Percentiles rank a stretch among this genome's conserved stretches.
Conservation (phyloP, 345 rosid genomes). For the Firmiana major region DNA sequence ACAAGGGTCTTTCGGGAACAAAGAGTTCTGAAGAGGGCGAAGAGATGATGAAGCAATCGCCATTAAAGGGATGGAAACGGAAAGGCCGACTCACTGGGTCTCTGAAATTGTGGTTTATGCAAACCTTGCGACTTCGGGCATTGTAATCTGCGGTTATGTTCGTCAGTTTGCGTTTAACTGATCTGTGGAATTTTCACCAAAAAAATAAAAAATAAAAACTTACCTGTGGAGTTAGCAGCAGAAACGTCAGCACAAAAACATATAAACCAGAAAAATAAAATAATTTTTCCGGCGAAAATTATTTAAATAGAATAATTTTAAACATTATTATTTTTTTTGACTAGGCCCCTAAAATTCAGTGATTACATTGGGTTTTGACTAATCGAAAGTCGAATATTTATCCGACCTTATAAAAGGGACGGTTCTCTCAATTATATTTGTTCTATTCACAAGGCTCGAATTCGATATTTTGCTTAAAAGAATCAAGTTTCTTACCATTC, state of each 20-base stretch:
- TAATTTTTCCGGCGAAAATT: neutral
- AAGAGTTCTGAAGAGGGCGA: conserved; percentile 28
- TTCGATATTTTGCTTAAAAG: too few species aligned
- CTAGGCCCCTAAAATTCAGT: too few species aligned
- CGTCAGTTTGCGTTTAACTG: neutral
- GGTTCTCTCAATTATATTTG: too few species aligned
- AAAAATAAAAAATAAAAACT: too few species aligned
- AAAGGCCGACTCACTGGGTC: neutral
- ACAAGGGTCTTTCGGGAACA: conserved; percentile 29
- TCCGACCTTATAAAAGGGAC: too few species aligned
- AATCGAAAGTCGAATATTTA: too few species aligned
- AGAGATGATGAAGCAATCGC: conserved; percentile 39
- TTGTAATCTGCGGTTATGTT: neutral
- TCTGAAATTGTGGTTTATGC: neutral
- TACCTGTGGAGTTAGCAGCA: neutral
- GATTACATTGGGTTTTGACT: too few species aligned
- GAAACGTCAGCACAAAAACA: neutral
- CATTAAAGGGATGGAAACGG: conserved; percentile 24
- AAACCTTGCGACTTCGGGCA: neutral
- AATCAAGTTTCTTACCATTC: too few species aligned
- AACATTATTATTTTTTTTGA: too few species aligned
- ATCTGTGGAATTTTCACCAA: neutral
- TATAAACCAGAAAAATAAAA: neutral
- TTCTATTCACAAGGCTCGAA: too few species aligned
- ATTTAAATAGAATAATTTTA: too few species aligned